Conservation (phyloP, 345 rosid species). For the Melaleuca quinquenervia region DNA sequence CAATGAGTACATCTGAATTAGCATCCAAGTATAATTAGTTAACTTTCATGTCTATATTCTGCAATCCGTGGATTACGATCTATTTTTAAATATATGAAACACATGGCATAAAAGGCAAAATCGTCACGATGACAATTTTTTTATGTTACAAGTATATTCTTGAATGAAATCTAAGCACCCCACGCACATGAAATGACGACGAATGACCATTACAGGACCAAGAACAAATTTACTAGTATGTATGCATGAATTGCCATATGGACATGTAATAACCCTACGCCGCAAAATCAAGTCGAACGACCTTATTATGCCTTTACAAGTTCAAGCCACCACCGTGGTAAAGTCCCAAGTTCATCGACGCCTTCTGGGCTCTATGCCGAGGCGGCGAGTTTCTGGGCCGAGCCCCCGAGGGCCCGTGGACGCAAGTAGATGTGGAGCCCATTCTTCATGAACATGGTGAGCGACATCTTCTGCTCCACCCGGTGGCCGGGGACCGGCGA, state of each 20-base stretch:
- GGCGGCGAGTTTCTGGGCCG: not conserved
- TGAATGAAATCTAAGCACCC: not conserved
- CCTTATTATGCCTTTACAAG: not conserved
- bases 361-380: not conserved
- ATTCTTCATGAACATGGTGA: conserved; percentile 81
- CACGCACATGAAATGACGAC: not conserved
- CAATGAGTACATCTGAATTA: not conserved
- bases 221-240: not conserved
- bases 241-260: not conserved
- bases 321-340: not conserved
- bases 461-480: conserved; percentile 92
- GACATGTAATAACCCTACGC: not conserved
- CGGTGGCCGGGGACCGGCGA: conserved; percentile 63
- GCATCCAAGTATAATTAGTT: too few species aligned
- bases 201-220: not conserved
- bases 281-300: not conserved
- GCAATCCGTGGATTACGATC: too few species aligned
- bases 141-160: not conserved
- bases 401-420: conserved; percentile 35
- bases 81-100: not conserved
- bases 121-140: not conserved
- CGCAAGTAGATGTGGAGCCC: conserved; percentile 72
- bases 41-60: too few species aligned
- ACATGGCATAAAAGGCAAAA: not conserved
- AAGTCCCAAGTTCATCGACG: not conserved